Evolutionary conservation across 768 basidiomycete genomes (phyloP).

Genomic region (Leccinum variicolor): DNA sequence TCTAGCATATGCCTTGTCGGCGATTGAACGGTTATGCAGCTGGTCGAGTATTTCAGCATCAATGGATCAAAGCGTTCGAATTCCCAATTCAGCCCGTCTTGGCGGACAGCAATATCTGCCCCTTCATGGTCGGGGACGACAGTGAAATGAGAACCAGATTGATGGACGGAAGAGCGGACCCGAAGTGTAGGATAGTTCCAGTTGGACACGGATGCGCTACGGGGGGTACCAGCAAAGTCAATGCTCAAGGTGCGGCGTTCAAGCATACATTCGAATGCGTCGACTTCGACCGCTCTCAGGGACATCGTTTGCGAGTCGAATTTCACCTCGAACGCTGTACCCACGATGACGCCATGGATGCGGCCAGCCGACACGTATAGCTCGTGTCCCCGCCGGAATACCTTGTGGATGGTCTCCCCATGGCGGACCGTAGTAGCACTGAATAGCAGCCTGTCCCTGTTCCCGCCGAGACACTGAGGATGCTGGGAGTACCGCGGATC

Average conservation of each 20-base stretch:
- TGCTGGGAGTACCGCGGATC: conserved; percentile 5
- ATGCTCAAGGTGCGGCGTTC: conserved; percentile 7
- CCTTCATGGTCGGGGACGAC: conserved; percentile 7
- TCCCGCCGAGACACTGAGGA: conserved; percentile 17
- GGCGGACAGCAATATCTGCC: conserved; percentile 9
- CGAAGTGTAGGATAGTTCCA: conserved; percentile 12
- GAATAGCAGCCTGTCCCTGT: conserved; percentile 17
- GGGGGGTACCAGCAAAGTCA: background rate
- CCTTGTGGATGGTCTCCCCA: conserved; percentile 11
- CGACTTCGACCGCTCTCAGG: conserved; percentile 14
- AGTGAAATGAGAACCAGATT: conserved; percentile 4
- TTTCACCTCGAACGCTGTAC: conserved; percentile 11
- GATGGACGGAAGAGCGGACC: conserved; percentile 2
- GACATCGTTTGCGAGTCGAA: background rate
- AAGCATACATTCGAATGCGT: conserved; percentile 12
- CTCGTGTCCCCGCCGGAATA: background rate
- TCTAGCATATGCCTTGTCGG: conserved; percentile 6
- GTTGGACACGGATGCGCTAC: conserved; percentile 6
- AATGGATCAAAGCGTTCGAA: conserved; percentile 17
- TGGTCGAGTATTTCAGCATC: conserved; percentile 6
- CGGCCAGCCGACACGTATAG: conserved; percentile 17
- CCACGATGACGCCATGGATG: conserved; percentile 15
- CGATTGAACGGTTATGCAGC: conserved; percentile 1
- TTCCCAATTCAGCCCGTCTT: conserved; percentile 6
- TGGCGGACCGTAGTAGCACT: conserved; percentile 12